Evolutionary conservation across 2,329 filamentous ascomycete genomes (phyloP), one percentile per base, ranked within the genome.

Genomic region (Lecanosticta acicola): DNA sequence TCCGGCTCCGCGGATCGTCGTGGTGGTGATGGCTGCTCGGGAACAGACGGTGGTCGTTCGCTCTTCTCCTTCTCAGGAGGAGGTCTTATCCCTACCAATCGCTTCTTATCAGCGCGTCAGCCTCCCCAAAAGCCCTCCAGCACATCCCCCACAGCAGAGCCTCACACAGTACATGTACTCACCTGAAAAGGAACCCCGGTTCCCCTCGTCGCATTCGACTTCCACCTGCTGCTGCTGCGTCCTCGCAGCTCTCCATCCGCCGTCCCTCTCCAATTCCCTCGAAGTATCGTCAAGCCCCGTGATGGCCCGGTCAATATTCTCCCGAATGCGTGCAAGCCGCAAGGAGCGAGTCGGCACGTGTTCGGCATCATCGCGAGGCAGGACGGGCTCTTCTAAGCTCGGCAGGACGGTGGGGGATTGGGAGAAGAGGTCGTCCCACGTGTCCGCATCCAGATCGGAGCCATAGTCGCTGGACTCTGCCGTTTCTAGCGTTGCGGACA

Each of bases 381-480:
- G 32, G 2, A 26, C 19, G 13, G 46, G 41, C 11, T 26, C 33
- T 18, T 32, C 29, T 39, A 40, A 39, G 41, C 32, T 34, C 14
- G 9, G 40, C 10, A 10, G 32, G 4, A 39, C 17, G 4, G 14
- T 35, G 18, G 43, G 9, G 8, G 71, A 65, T 54, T 72, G 66
- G 39, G 70, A 67, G 41, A 82, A 65, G 21, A 83, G 61, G 32
- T 71, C 66, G 56, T 71, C 70, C 44, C 81, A 58, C 26, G 77
- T 65, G 38, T 71, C 70, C 51, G 79, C 74, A 66, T 81, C 78
- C 7, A 29, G 24, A 50, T 84, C 80, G 3, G 78, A 80, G 50
- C 79, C 81, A 72, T 83, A 84, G 54, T 83, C 79, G 63, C 76
- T 81, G 38, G 68, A 58, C 14, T 53, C 50, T 19, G 45, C 50